Evolutionary conservation across 2,329 filamentous ascomycete genomes (phyloP), one percentile per base, ranked within the genome.

Genomic region (Teratosphaeria zuluensis): DNA sequence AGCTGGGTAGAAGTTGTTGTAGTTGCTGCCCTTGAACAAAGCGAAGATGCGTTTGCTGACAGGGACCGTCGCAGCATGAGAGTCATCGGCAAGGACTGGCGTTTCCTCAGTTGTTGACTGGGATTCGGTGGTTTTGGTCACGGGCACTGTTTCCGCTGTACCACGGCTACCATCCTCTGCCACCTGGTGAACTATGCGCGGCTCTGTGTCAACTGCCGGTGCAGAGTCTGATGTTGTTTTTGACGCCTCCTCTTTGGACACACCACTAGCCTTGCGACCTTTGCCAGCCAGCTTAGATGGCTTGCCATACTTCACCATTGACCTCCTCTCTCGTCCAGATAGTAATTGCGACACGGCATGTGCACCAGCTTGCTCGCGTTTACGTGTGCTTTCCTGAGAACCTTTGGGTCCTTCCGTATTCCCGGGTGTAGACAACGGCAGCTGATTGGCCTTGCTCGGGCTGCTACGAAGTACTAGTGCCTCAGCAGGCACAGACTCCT

Each of bases 1-100:
- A 8, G 81, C 84, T 54, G 84, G 82, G 66, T 83, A 84, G 66
- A 80, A 86, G n/a, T 73, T 76, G 56, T 77, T 77, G 51, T 55
- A 65, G 54, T 28, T 28, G 24, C 74, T 78, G n/a, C 74, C 74
- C 62, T 78, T 82, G 77, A 83, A 86, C 31, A 76, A 74, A 7
- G 83, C 82, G 61, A 85, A 77, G 0, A 86, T 77, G 61, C 84
- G 77, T 57, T 81, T 80, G 4, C 24, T 35, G 11, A 46, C 31
- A 6, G 54, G 16, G 4, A 2, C 4, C 14, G 31, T 9, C n/a
- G 31, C 28, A 1, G 31, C 8, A 19, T 31, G 12, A 28, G 31
- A 12, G 28, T 8, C n/a, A 42, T 14, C 7, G 32, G 54, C 6
- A 16, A 9, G 32, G 7, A 24, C 21, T n/a, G 21, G 31, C 33